Conservation (phyloP, 805 yeast species). For the Saccharomycopsis fodiens region DNA sequence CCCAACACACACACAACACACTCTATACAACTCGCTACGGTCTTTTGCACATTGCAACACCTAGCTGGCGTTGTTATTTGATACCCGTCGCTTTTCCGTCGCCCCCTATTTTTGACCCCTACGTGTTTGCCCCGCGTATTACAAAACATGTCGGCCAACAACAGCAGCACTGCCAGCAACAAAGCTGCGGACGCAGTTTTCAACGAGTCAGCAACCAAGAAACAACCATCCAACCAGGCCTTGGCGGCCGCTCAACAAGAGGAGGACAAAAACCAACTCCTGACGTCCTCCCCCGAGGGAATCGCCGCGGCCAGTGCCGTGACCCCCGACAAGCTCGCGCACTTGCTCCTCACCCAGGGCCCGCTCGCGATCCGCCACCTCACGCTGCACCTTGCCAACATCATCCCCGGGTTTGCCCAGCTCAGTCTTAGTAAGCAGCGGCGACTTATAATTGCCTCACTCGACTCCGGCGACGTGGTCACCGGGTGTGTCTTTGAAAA, state of each 20-base stretch:
- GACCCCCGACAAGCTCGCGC: slow-evolving; percentile 71
- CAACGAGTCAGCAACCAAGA: not conserved
- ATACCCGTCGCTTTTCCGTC: too few species aligned
- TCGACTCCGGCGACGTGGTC: slow-evolving; percentile 60
- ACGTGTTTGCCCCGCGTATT: too few species aligned
- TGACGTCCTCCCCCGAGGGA: slow-evolving; percentile 83
- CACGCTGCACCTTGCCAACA: slow-evolving; percentile 65
- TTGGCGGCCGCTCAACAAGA: too few species aligned
- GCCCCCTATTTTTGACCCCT: too few species aligned
- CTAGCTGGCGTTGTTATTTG: too few species aligned
- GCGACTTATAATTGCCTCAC: slow-evolving; percentile 80
- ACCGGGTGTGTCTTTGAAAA: slow-evolving; percentile 68
- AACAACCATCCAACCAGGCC: too few species aligned
- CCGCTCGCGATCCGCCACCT: slow-evolving; percentile 88
- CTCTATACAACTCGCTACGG: too few species aligned
- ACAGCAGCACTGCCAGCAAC: not conserved
- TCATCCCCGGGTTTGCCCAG: slow-evolving; percentile 73
- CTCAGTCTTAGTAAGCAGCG: slow-evolving; percentile 83
- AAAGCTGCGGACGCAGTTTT: not conserved
- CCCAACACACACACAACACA: too few species aligned
- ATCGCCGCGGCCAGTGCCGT: slow-evolving; percentile 81
- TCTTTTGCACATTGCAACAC: too few species aligned
- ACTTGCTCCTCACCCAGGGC: slow-evolving; percentile 61
- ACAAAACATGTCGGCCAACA: too few species aligned
- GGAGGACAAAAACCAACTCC: too few species aligned